A percentile compares a stretch with the other conserved stretches of the same genome.
phyloP scores from a whole-genome alignment of 2,329 filamentous ascomycete genomes.

The Calonectria pauciramosa region DNA sequence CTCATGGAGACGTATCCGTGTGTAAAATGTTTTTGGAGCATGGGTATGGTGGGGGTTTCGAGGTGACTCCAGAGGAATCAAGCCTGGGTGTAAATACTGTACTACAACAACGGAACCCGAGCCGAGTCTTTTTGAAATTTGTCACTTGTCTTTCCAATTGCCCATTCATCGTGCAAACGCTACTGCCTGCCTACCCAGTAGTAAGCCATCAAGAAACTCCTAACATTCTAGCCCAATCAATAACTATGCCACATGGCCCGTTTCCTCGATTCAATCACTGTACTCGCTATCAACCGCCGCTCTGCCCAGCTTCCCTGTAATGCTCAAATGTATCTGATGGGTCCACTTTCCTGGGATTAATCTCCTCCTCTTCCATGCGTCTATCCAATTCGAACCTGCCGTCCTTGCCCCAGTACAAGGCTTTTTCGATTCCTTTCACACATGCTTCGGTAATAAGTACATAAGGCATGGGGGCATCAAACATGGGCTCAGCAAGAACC shows the following conservation, averaged over 20 bases:
- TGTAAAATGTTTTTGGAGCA: slow-evolving; percentile 51
- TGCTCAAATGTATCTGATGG: slow-evolving; percentile 54
- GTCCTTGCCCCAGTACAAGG: slow-evolving; percentile 77
- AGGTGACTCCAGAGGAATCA: slow-evolving; percentile 48
- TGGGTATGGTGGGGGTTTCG: slow-evolving; percentile 48
- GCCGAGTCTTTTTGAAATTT: slow-evolving; percentile 49
- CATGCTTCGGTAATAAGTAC: slow-evolving; percentile 81
- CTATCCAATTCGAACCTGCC: slow-evolving; percentile 78
- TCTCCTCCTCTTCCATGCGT: slow-evolving; percentile 74
- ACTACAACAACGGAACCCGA: slow-evolving; percentile 56
- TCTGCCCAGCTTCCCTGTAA: slow-evolving; percentile 62
- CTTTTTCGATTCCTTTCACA: slow-evolving; percentile 72
- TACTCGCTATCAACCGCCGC: slow-evolving; percentile 55
- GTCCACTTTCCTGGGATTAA: slow-evolving; percentile 38
- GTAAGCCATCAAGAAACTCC: slow-evolving; percentile 26
- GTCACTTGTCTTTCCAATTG: slow-evolving; percentile 33
- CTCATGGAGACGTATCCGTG: slow-evolving; percentile 50
- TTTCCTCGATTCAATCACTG: background rate
- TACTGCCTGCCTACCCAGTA: slow-evolving; percentile 20
- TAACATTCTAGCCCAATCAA: slow-evolving; percentile 23
- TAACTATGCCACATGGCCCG: slow-evolving; percentile 29
- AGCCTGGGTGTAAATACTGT: slow-evolving; percentile 59
- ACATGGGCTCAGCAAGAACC: slow-evolving; percentile 84
- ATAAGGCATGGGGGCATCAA: slow-evolving; percentile 82
- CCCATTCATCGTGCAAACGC: slow-evolving; percentile 27